Evolutionary conservation across 768 basidiomycete species (phyloP), one percentile per base, ranked within the genome.

Genomic region (Crucibulum laeve): DNA sequence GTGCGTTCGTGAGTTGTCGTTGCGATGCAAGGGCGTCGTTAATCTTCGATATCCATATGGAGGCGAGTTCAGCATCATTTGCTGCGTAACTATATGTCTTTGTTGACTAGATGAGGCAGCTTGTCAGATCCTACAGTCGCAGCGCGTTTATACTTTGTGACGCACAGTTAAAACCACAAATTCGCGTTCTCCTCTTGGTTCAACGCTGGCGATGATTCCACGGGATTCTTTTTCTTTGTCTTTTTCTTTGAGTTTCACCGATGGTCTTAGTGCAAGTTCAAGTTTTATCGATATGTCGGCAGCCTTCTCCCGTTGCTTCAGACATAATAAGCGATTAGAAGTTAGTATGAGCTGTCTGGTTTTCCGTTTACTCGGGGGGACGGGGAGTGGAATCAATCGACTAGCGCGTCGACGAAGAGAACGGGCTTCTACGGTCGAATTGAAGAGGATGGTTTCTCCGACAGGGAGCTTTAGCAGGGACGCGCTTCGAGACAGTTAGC

Each of bases 81-180:
- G 69, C 65, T 17, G 69, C 70, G 49, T 73, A 77, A 17, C 63
- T 62, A 45, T 66, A 67, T 22, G 64, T 69, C 53, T 73, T 80
- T 5, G 71, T 63, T 17, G 71, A 61, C 79, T 81, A 46, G 14
- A 17, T 17, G 10, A 30, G 18, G 3, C n/a, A 26, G 19, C 14
- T 47, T 19, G 44, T 46, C n/a, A 41, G 40, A 30, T 14, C 5
- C 26, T 39, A 17, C 24, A 14, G 14, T 13, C 7, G 22, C 28
- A 38, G 10, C 4, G 34, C 8, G 22, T 5, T 6, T 10, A 42
- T 21, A n/a, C 5, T 10, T 7, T n/a, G 21, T 32, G 7, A 37
- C 37, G 14, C 21, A 84, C 82, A 32, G 81, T 80, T 51, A 81
- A 59, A 25, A 84, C 69, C 13, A 77, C 71, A 54, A 84, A 82